These are phyloP conservation scores for Schizonepeta tenuifolia DNA, from an alignment of 257 asterid species.

Conservation along the genomic window DNA sequence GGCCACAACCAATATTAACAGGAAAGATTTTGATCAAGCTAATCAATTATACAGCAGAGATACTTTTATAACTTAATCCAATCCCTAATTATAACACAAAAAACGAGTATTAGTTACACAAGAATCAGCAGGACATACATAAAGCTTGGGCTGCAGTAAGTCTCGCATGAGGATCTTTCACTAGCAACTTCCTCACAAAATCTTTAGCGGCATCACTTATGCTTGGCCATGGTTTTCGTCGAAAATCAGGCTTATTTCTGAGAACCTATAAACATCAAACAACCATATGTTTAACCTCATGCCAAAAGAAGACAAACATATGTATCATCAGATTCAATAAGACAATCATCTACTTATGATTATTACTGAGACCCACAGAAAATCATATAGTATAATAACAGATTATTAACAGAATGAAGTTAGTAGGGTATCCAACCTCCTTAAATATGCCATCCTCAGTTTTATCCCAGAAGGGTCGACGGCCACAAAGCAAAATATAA, in stretches of 20 bases:
- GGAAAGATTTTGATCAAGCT: not conserved
- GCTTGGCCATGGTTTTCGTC: slow-evolving; percentile 83
- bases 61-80: too few relatives aligned
- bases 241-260: slow-evolving; percentile 80
- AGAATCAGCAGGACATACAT: slow-evolving; percentile 53
- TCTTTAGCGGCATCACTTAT: slow-evolving; percentile 80
- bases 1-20: too few relatives aligned
- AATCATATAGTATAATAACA: not conserved
- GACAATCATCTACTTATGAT: not conserved
- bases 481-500: slow-evolving; percentile 94
- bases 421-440: slow-evolving; percentile 27
- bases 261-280: slow-evolving; percentile 45
- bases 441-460: slow-evolving; percentile 40
- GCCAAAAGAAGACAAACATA: not conserved
- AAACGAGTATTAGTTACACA: not conserved
- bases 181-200: slow-evolving; percentile 76
- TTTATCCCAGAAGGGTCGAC: slow-evolving; percentile 95
- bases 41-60: not conserved
- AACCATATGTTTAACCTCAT: not conserved
- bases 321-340: slow-evolving; percentile 6
- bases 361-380: not conserved
- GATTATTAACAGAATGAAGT: not conserved
- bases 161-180: slow-evolving; percentile 85
- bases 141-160: slow-evolving; percentile 92
- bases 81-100: not conserved